Conservation (phyloP, 371 early-diverging fungal species). For the Rhizopus delemar region DNA sequence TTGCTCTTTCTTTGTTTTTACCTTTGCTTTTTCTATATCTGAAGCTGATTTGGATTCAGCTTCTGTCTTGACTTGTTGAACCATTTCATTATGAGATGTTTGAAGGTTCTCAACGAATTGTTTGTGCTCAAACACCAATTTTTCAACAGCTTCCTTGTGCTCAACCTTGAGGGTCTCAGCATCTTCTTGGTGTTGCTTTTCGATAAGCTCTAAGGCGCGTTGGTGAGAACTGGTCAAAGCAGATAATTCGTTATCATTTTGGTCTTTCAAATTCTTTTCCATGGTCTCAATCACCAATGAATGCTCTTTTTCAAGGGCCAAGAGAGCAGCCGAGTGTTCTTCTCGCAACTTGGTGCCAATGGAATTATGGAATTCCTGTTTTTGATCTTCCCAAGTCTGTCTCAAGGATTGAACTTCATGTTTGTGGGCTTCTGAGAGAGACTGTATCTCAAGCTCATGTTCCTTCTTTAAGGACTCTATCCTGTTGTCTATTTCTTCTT, state of each 20-base stretch:
- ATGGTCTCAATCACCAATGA: background rate
- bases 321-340: conserved; percentile 2
- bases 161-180: conserved; percentile 13
- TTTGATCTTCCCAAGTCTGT: conserved; percentile 1
- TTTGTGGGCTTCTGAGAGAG: conserved; percentile 10
- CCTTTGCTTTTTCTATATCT: conserved; percentile 24
- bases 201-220: background rate
- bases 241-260: background rate
- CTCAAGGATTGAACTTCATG: conserved; percentile 10
- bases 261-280: background rate
- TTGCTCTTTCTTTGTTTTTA: conserved; percentile 9
- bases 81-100: conserved; percentile 21
- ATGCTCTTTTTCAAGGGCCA: background rate
- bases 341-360: background rate
- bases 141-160: conserved; percentile 20
- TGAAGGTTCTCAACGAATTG: conserved; percentile 33
- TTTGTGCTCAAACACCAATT: conserved; percentile 25
- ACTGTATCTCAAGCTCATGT: conserved; percentile 5
- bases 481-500: background rate
- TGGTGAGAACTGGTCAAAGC: background rate
- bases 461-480: background rate
- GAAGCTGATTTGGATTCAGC: conserved; percentile 21
- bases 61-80: conserved; percentile 17
- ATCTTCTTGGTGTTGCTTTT: conserved; percentile 11
- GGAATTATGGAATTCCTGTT: conserved; percentile 1